Evolutionary conservation across 139 green algal genomes (phyloP), one percentile per base, ranked within the genome.

Genomic region (Chlamydomonas applanata): DNA sequence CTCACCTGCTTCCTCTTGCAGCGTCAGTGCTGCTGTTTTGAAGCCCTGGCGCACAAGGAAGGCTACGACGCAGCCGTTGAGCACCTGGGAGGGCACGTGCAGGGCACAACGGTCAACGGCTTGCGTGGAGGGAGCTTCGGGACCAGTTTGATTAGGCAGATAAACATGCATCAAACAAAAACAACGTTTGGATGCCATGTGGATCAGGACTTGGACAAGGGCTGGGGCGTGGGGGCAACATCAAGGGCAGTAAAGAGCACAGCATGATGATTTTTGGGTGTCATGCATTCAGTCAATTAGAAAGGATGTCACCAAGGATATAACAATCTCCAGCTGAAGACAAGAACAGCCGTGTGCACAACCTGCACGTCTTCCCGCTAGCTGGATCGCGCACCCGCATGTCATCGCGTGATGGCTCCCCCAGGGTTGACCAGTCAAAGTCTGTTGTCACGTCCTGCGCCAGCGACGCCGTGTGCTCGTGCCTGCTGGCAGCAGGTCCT

Each of bases 1-100:
- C 14, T 54, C 44, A 52, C 27, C 68, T 9, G 45, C 68, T 60
- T 82, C 75, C 72, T 82, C 75, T n/a, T 79, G 64, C 65, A 82
- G 40, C 11, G 71, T 79, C 75, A 82, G 68, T 20, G 79, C 79
- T 16, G 79, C 65, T 35, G 70, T 79, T 16, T 73, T 60, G 4
- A 76, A 72, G 22, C 75, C 75, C n/a, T 78, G 63, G 9, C 62
- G 32, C 29, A 77, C 20, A 20, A 85, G 53, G 67, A 80, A 70
- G n/a, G n/a, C 30, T 20, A 78, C 46, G 32, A 85, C 64, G 3
- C 59, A 61, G 11, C 33, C 24, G 29, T 85, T 80, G 20, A 85
- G 46, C 24, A 65, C 67, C 72, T 80, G 73, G 7, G 40, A 7
- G 11, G 7, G 40, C 40, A 49, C n/a, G n/a, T n/a, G n/a, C n/a